Percentiles rank a stretch among this genome's conserved stretches.
Evolutionary conservation across 2,329 filamentous ascomycete species (phyloP).

Genomic region (Ophiostoma perfectum): DNA sequence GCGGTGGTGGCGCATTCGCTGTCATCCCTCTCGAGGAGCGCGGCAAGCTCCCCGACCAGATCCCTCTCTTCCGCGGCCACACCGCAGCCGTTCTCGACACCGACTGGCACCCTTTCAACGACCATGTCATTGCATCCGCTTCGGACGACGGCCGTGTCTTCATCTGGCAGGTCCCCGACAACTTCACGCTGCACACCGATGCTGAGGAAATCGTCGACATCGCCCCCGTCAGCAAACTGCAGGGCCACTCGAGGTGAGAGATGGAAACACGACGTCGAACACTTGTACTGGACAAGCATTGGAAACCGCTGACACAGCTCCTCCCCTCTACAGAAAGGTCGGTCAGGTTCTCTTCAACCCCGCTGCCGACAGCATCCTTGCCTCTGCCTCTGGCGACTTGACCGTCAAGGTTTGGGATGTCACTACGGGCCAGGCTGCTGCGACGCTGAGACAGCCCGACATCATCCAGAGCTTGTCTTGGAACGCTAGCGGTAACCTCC

Average conservation of each 20-base stretch:
- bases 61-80: conserved; percentile 93
- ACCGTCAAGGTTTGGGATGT: conserved; percentile 96
- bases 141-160: conserved; percentile 97
- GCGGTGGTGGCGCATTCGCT: conserved; percentile 92
- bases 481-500: conserved; percentile 79
- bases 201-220: conserved; percentile 80
- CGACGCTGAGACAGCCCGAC: conserved; percentile 78
- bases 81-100: conserved; percentile 94
- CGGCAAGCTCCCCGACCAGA: conserved; percentile 84
- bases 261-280: no score
- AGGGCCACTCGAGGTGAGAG: conserved; percentile 63
- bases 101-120: conserved; percentile 98
- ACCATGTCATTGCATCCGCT: conserved; percentile 83
- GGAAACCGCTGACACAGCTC: background rate
- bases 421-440: conserved; percentile 65
- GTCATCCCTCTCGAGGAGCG: conserved; percentile 87
- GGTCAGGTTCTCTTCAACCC: conserved; percentile 98
- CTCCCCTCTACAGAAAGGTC: conserved; percentile 60
- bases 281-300: no score
- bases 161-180: conserved; percentile 88
- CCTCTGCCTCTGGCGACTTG: conserved; percentile 90
- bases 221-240: conserved; percentile 71
- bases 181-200: conserved; percentile 79
- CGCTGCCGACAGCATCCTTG: conserved; percentile 88
- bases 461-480: conserved; percentile 94